phyloP scores from a whole-genome alignment of 192 early-diverging fungal species.

The Thamnidium elegans region DNA sequence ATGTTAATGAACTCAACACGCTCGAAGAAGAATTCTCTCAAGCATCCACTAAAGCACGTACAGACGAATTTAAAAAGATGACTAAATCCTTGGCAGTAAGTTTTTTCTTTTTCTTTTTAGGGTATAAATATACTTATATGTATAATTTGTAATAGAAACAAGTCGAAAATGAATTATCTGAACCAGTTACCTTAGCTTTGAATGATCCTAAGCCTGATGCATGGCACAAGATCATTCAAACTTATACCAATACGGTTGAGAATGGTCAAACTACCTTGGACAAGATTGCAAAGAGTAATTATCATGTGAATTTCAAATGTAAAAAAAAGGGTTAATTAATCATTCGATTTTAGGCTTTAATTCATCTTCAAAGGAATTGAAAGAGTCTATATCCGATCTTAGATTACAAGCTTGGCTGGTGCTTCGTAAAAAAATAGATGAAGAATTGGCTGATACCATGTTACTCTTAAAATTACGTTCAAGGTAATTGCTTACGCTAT shows the following conservation, averaged over 20 bases:
- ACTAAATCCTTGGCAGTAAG: slow-evolving; percentile 48
- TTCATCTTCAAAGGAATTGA: slow-evolving; percentile 51
- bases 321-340: too few species aligned
- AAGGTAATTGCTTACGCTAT: slow-evolving; percentile 21
- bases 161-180: slow-evolving; percentile 58
- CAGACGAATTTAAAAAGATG: slow-evolving; percentile 69
- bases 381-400: slow-evolving; percentile 46
- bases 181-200: slow-evolving; percentile 66
- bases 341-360: slow-evolving; percentile 41
- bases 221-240: slow-evolving; percentile 69
- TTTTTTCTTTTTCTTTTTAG: not conserved
- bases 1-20: slow-evolving; percentile 53
- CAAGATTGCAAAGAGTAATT: slow-evolving; percentile 48
- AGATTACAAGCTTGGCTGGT: slow-evolving; percentile 73
- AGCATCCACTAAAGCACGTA: slow-evolving; percentile 52
- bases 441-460: slow-evolving; percentile 82
- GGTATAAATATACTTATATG: slow-evolving; percentile 31
- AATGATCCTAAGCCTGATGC: slow-evolving; percentile 63
- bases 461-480: slow-evolving; percentile 76
- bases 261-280: slow-evolving; percentile 51
- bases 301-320: not conserved
- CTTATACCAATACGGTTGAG: slow-evolving; percentile 54
- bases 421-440: slow-evolving; percentile 66
- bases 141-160: slow-evolving; percentile 35
- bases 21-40: slow-evolving; percentile 61